Base-by-base conservation (phyloP, 2,329 filamentous ascomycete species). In the Fusarium phyllophilum region DNA sequence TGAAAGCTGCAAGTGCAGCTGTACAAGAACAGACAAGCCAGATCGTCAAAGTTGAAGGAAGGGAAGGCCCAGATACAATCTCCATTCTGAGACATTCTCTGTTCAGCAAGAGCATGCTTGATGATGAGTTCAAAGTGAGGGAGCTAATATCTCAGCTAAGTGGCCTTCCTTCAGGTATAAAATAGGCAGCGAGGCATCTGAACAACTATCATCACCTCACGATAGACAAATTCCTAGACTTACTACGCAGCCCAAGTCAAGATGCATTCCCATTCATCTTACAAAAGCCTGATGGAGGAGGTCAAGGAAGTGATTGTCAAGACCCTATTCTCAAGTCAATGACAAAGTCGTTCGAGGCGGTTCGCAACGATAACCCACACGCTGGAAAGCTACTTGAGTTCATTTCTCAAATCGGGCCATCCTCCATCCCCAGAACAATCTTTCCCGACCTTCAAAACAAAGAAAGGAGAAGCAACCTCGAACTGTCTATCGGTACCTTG, bases 301-400 rank as follows among this genome's bases (percentile, higher is more conserved):
- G 29, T 31, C 29, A 31, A 8, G 29, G 31, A 12, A 33, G 31
- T 4, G 9, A 33, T 12, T 33, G 9, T 12, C 31, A 33, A 12
- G 31, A 33, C 13, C 14, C 48, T 4, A 11, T 51, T 3, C 11
- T n/a, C 14, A 34, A 51, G 31, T 5, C 31, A 36, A 3, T 6
- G 10, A 36, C 18, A 10, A 24, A 20, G 2, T 36, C 15, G 10
- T 51, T 54, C 10, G 24, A 54, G 13, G 34, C 49, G 8, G 2
- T 54, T 22, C 8, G 5, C 0, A 29, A 22, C 0, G 8, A 12
- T 0, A 38, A 15, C 8, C 18, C 24, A 15, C 12, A 15, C 2
- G 18, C 24, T 1, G 34, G 2, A 3, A 9, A 1, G 8, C 6
- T 54, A 22, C 49, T 54, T 15, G 49, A 54, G 34, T 39, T 54